Percentiles rank a stretch among this genome's conserved stretches.
phyloP scores from a whole-genome alignment of 192 early-diverging fungal species.

The Nowakowskiella sp. region DNA sequence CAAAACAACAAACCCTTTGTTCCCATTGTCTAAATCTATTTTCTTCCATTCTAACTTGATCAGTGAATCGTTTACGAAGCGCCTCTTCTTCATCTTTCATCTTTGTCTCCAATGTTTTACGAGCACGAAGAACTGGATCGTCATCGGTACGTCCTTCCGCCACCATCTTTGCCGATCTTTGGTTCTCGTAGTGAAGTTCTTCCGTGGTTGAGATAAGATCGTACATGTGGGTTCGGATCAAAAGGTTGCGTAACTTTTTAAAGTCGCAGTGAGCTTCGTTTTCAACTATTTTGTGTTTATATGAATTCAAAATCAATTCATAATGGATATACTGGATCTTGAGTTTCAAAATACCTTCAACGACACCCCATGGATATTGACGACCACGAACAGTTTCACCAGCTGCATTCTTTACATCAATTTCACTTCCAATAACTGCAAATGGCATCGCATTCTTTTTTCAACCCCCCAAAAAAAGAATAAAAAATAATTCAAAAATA shows the following conservation, averaged over 20 bases:
- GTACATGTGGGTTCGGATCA: constrained; percentile 96
- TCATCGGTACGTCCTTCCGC: constrained; percentile 51
- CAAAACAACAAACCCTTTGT: constrained; percentile 46
- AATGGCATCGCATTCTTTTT: constrained; percentile 90
- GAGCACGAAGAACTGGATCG: constrained; percentile 74
- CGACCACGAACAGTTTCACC: constrained; percentile 91
- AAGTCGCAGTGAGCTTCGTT: constrained; percentile 99
- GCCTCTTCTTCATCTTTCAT: constrained; percentile 98
- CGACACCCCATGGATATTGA: constrained; percentile 97
- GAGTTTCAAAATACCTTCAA: constrained; percentile 52
- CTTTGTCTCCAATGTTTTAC: constrained; percentile 63
- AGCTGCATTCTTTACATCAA: constrained; percentile 72
- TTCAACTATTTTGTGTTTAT: constrained; percentile 53
- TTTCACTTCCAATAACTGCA: constrained; percentile 86
- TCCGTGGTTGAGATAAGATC: constrained; percentile 91
- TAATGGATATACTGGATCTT: too few species aligned
- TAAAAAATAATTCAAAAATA: constrained; percentile 6
- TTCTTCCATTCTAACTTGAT: constrained; percentile 96
- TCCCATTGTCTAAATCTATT: constrained; percentile 98
- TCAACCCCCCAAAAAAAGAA: constrained; percentile 3
- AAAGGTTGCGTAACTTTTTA: constrained; percentile 89
- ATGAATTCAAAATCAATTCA: constrained; percentile 1
- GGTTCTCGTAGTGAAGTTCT: constrained; percentile 92
- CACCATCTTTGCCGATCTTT: constrained; percentile 79
- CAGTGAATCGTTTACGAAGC: constrained; percentile 91